Percentiles rank a stretch among this genome's conserved stretches.
Evolutionary conservation across 805 yeast species (phyloP).

Genomic region (Saccharomycopsis malanga): DNA sequence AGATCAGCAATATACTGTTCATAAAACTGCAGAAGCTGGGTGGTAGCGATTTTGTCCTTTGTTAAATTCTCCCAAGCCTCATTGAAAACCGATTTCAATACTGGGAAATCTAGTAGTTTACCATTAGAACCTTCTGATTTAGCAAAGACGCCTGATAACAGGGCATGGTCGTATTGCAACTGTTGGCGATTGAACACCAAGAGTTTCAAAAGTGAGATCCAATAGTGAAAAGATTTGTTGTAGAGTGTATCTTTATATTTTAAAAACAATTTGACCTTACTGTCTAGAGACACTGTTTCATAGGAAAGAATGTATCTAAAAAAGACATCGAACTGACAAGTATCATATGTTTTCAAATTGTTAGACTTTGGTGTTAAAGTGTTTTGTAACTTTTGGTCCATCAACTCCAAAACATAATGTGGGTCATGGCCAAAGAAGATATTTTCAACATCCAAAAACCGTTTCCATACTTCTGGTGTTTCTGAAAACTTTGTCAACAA

Average conservation of each 20-base stretch:
- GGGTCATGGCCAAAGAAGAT: slow-evolving; percentile 9
- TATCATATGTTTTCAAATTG: not conserved
- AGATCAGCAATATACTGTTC: not conserved
- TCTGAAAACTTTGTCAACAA: slow-evolving; percentile 17
- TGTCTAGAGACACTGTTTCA: slow-evolving; percentile 32
- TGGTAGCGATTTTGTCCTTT: not conserved
- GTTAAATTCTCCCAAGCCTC: not conserved
- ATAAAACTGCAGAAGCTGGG: not conserved
- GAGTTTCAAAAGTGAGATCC: slow-evolving; percentile 14
- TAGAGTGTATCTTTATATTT: slow-evolving; percentile 24
- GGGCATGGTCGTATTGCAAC: too few relatives aligned
- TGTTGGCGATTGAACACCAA: slow-evolving; percentile 11
- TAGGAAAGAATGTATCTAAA: slow-evolving; percentile 32
- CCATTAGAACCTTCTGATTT: too few relatives aligned
- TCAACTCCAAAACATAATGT: slow-evolving; percentile 7
- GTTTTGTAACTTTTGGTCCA: slow-evolving; percentile 5
- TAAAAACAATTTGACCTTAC: slow-evolving; percentile 28
- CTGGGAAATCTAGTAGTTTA: not conserved
- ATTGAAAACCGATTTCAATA: not conserved
- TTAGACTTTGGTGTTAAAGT: not conserved
- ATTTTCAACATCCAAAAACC: slow-evolving; percentile 15
- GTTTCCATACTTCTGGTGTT: slow-evolving; percentile 13
- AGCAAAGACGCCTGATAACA: too few relatives aligned
- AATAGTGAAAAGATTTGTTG: slow-evolving; percentile 25
- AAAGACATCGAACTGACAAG: slow-evolving; percentile 27